These are phyloP conservation scores for Echium plantagineum DNA, from an alignment of 257 asterid genomes.

Conservation along the genomic window DNA sequence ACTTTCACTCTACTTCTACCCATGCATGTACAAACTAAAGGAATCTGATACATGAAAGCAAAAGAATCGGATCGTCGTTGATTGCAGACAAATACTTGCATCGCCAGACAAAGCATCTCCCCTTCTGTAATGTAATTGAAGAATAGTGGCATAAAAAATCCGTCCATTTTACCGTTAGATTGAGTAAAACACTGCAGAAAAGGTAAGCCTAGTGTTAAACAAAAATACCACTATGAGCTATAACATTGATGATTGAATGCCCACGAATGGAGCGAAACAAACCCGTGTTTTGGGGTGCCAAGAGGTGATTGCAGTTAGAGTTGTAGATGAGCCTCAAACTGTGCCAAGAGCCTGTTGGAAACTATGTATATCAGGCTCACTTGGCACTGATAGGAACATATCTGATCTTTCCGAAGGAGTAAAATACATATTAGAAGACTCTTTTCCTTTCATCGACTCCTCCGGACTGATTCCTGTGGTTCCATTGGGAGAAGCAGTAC, in stretches of 20 bases:
- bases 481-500: background rate
- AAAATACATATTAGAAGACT: background rate
- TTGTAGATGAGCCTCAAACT: background rate
- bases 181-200: no score
- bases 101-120: background rate
- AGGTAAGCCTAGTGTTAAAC: background rate
- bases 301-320: background rate
- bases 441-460: background rate
- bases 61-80: background rate
- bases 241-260: no score
- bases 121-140: background rate
- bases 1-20: background rate
- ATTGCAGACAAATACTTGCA: background rate
- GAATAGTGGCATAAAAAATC: background rate
- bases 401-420: background rate
- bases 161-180: background rate
- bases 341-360: background rate
- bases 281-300: background rate
- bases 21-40: background rate
- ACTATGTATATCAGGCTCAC: conserved; percentile 1
- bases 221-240: background rate
- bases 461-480: background rate
- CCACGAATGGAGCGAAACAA: background rate
- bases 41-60: background rate
- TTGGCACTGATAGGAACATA: background rate